A percentile compares a stretch with the other conserved stretches of the same genome.
Conservation (phyloP, 768 basidiomycete genomes). For the Terana coerulea region DNA sequence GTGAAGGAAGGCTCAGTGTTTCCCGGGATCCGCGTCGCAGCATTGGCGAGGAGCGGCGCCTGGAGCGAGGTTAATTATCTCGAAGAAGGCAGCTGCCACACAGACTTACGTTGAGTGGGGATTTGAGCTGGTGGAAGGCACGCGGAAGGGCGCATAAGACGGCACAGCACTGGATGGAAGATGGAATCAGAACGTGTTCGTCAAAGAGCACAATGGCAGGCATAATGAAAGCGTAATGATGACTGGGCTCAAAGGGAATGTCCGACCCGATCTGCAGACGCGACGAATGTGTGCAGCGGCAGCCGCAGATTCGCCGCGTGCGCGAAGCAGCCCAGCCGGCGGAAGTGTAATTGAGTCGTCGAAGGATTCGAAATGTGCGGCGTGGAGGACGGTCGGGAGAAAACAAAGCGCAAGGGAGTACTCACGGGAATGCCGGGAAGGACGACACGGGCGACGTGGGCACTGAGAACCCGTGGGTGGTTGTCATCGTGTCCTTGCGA, state of each 20-base stretch:
- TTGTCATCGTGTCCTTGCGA: conserved; percentile 29
- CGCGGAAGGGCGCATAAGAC: conserved; percentile 1
- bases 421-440: conserved; percentile 6
- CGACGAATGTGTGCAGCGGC: neutral
- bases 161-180: neutral
- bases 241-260: no score
- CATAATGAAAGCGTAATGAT: no score
- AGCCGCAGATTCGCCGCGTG: neutral
- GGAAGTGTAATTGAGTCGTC: no score
- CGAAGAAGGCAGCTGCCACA: no score
- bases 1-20: conserved; percentile 52
- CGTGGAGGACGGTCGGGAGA: no score
- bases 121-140: neutral
- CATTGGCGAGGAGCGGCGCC: conserved; percentile 6
- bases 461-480: conserved; percentile 10
- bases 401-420: no score
- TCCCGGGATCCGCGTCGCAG: conserved; percentile 36
- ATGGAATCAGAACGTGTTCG: neutral
- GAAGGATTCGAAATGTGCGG: no score
- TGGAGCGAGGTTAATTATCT: no score
- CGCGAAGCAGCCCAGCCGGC: neutral
- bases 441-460: conserved; percentile 16
- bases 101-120: no score
- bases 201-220: neutral
- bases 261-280: neutral